phyloP scores from a whole-genome alignment of 805 yeast genomes.

The Yarrowia sp. region DNA sequence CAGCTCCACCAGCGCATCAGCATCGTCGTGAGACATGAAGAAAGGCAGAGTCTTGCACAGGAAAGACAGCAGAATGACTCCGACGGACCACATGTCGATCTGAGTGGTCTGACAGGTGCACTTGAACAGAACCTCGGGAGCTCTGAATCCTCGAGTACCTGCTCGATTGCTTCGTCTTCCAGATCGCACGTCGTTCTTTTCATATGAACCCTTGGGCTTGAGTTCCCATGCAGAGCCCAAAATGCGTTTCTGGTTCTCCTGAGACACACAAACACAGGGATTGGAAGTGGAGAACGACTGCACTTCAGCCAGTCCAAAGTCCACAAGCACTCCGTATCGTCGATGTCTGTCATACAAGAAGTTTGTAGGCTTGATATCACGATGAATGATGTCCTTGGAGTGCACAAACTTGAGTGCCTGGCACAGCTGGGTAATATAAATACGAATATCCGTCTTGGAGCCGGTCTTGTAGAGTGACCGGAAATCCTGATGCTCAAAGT shows the following conservation, averaged over 20 bases:
- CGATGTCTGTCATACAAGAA: slow-evolving; percentile 71
- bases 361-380: slow-evolving; percentile 90
- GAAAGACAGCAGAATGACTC: slow-evolving; percentile 82
- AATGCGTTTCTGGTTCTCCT: slow-evolving; percentile 30
- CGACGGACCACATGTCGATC: slow-evolving; percentile 92
- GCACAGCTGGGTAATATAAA: slow-evolving; percentile 79
- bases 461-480: slow-evolving; percentile 80
- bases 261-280: slow-evolving; percentile 41
- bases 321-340: slow-evolving; percentile 82
- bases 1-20: slow-evolving; percentile 86
- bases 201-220: slow-evolving; percentile 66
- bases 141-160: slow-evolving; percentile 93
- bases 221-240: slow-evolving; percentile 41
- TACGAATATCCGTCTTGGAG: slow-evolving; percentile 78
- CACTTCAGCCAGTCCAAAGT: slow-evolving; percentile 89
- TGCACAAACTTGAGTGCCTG: slow-evolving; percentile 81
- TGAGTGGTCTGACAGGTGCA: slow-evolving; percentile 83
- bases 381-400: slow-evolving; percentile 77
- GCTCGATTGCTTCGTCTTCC: slow-evolving; percentile 96
- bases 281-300: slow-evolving; percentile 45
- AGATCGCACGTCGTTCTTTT: slow-evolving; percentile 85
- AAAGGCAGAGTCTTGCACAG: slow-evolving; percentile 85
- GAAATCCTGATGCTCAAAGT: slow-evolving; percentile 88
- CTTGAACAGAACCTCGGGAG: slow-evolving; percentile 89
- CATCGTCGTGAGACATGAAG: slow-evolving; percentile 92